Evolutionary conservation across 2,329 filamentous ascomycete species (phyloP), one percentile per base, ranked within the genome.

Genomic region (Cercospora zeae-maydis): DNA sequence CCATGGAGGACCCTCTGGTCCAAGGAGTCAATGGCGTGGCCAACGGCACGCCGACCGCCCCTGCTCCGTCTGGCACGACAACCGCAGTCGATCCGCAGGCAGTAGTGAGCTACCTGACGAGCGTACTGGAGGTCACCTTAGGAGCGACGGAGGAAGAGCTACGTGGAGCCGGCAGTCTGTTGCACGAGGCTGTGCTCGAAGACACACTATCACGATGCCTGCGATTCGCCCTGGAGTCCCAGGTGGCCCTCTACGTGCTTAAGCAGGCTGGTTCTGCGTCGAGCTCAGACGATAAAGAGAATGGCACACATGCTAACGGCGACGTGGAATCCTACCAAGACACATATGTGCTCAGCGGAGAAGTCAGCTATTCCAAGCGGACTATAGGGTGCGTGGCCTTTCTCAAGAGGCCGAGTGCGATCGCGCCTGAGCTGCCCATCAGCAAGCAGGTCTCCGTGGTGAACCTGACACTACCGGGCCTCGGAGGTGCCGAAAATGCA

Each of bases 391-490:
- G 91, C 69, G 88, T 98, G 67, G 90, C 92, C 61, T 86, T 99
- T 71, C 85, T 96, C 69, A 99, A 99, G 81, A 88, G 92, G 60
- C 89, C 93, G 59, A 87, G 89, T 75, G 90, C 93, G 58, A 91
- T 99, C 78, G 91, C 97, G 76, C 87, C 91, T 64, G 85, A 84
- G 71, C 82, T 92, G 75, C 90, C 93, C 63, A 86, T 99, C 74
- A 88, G 88, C 71, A 88, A 88, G 62, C 95, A 99, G 79, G 88
- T 99, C 71, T 92, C 96, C 74, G 90, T 97, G 74, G 90, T 93
- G 76, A 97, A 96, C 75, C 82, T 99, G 66, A 93, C 95, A 10
- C 91, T 93, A 59, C 86, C 89, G 64, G 89, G 89, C 58, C 86
- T 88, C 66, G 82, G 89, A 63, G 88, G 86, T 70, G 60, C 67